A percentile compares a stretch with the other conserved stretches of the same genome.
phyloP scores from a whole-genome alignment of 306 rosid genomes.

The Morella rubra region DNA sequence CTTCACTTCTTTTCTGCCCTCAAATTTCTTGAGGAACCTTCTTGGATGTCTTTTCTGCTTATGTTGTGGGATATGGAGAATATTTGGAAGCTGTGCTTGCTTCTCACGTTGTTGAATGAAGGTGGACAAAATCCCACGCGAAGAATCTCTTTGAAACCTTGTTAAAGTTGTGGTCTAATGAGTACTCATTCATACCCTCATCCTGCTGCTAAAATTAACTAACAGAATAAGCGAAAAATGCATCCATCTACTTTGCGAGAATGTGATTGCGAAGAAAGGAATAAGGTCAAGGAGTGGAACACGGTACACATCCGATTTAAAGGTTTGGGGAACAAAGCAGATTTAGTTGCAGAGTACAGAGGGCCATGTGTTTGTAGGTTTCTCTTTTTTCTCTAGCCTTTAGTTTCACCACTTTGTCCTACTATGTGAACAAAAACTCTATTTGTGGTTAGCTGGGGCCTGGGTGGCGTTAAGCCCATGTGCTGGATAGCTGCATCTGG shows the following conservation, averaged over 20 bases:
- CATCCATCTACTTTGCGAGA: background rate
- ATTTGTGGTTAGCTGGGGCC: background rate
- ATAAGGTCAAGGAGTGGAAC: no score
- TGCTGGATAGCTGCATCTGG: background rate
- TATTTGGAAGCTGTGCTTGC: constrained; percentile 10
- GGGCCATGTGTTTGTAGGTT: background rate
- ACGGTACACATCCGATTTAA: no score
- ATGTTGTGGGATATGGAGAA: background rate
- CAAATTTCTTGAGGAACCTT: background rate
- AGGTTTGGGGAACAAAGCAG: no score
- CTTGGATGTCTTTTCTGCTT: constrained; percentile 1
- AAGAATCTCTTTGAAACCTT: background rate
- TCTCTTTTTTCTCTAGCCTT: background rate
- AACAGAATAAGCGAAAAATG: background rate
- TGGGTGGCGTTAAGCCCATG: background rate
- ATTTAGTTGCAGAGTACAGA: no score
- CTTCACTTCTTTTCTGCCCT: background rate
- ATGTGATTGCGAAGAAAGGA: background rate
- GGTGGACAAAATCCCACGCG: background rate
- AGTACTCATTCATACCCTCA: no score
- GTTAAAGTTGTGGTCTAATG: background rate
- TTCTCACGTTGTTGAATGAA: constrained; percentile 8
- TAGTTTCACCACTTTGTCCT: background rate
- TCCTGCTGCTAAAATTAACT: no score
- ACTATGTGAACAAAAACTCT: background rate